Evolutionary conservation across 768 basidiomycete species (phyloP).

Genomic region (Rhodocollybia butyracea): DNA sequence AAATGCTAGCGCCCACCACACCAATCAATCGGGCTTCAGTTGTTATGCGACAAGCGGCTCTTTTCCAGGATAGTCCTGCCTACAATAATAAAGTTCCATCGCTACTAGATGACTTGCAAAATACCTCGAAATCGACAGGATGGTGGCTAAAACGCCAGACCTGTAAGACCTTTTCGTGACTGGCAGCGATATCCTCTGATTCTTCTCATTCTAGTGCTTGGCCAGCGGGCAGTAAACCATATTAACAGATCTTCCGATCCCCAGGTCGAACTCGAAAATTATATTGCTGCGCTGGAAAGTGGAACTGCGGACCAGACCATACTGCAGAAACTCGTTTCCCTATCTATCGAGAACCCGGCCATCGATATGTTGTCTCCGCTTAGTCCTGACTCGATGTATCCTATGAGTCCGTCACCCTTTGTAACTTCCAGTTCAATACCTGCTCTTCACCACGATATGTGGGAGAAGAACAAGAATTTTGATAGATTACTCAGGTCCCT

Average conservation of each 20-base stretch:
- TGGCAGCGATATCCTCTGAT: neutral
- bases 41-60: slow-evolving; percentile 70
- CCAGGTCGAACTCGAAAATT: slow-evolving; percentile 48
- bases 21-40: slow-evolving; percentile 56
- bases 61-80: slow-evolving; percentile 81
- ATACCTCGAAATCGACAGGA: slow-evolving; percentile 62
- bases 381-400: slow-evolving; percentile 48
- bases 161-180: slow-evolving; percentile 42
- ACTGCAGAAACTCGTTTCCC: slow-evolving; percentile 63
- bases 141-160: slow-evolving; percentile 85
- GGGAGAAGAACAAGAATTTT: slow-evolving; percentile 71
- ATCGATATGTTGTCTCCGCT: slow-evolving; percentile 51
- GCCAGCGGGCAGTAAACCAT: slow-evolving; percentile 44
- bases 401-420: slow-evolving; percentile 59
- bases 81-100: slow-evolving; percentile 50
- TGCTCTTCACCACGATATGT: slow-evolving; percentile 54
- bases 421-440: slow-evolving; percentile 37
- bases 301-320: slow-evolving; percentile 48
- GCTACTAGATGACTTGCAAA: slow-evolving; percentile 67
- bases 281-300: slow-evolving; percentile 51
- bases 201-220: slow-evolving; percentile 37
- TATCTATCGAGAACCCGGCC: slow-evolving; percentile 60
- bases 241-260: slow-evolving; percentile 32
- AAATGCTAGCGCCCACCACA: slow-evolving; percentile 50
- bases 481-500: slow-evolving; percentile 68